phyloP scores from a whole-genome alignment of 2,329 filamentous ascomycete species.

The Plenodomus lindquistii region DNA sequence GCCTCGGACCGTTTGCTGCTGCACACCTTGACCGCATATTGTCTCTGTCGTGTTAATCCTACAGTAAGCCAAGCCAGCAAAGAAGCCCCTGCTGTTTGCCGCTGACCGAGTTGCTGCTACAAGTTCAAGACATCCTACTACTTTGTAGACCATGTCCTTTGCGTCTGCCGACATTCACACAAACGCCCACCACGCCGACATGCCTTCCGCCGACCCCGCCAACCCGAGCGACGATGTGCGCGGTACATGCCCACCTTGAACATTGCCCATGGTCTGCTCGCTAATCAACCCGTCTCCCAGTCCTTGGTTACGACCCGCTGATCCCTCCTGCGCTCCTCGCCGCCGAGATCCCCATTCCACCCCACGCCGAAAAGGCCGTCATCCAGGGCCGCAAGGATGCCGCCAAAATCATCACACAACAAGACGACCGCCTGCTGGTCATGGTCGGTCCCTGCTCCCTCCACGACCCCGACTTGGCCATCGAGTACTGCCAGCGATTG shows the following conservation, averaged over 20 bases:
- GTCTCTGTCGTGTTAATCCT: conserved; percentile 4
- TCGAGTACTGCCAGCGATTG: conserved; percentile 84
- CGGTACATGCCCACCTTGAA: conserved; percentile 42
- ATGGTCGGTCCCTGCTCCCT: conserved; percentile 96
- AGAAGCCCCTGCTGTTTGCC: neutral
- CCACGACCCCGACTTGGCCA: conserved; percentile 84
- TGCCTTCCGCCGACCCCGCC: conserved; percentile 35
- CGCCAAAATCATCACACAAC: conserved; percentile 75
- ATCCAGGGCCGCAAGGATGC: conserved; percentile 70
- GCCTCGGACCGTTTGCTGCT: neutral
- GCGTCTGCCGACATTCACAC: conserved; percentile 15
- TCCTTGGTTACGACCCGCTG: conserved; percentile 90
- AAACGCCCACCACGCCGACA: conserved; percentile 20
- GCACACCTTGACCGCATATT: conserved; percentile 17
- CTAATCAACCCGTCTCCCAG: conserved; percentile 52
- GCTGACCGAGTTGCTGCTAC: conserved; percentile 11
- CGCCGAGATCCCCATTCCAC: conserved; percentile 75
- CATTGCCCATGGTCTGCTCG: neutral
- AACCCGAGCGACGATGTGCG: conserved; percentile 56
- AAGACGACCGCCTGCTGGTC: conserved; percentile 86
- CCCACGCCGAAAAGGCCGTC: conserved; percentile 66
- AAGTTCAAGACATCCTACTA: conserved; percentile 15
- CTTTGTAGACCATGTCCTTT: conserved; percentile 12
- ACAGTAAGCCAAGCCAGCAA: conserved; percentile 8
- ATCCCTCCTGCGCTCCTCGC: conserved; percentile 87